Base-by-base conservation (phyloP, 805 yeast genomes). In the Yamadazyma phyllophila region DNA sequence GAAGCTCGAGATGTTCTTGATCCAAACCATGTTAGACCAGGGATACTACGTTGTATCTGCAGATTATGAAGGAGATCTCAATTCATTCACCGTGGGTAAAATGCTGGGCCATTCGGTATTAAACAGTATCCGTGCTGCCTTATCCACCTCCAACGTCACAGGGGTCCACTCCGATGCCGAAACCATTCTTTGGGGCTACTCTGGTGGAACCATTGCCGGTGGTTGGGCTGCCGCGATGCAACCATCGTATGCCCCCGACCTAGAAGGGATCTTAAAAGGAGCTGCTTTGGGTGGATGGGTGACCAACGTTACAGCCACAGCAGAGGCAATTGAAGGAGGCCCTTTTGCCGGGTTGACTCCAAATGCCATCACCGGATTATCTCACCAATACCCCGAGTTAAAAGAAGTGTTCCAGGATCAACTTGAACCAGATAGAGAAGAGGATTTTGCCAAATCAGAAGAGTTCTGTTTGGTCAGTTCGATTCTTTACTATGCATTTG, bases 171-270 rank as follows among this genome's bases (percentile, higher is more conserved):
- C 43, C 10, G 51, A 56, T 37, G 57, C 59, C 2, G 46, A 53
- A 34, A 47, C 52, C 1, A 50, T 45, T 9, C 14, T 66, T 36
- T 64, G 64, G 65, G 73, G 73, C 0, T 67, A 61, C 43, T 62
- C 68, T 10, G 73, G 73, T 10, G 72, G 71, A 6, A 55, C 67
- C 0, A 44, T 66, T 24, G 66, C 72, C 7, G 46, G 64, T 14
- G 59, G 64, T 3, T 67, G 73, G 73, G 70, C 69, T 10, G 61
- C 65, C 1, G 57, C 60, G 4, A 44, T 64, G 24, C 67, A 61
- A 45, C 69, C 69, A 2, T 33, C 49, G 2, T 67, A 67, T 42
- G 70, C 71, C 4, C 66, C 66, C 2, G 71, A 67, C 46, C 45
- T 51, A 10, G 38, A 20, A 44, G 46, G 47, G 12, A 56, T 37